phyloP scores from a whole-genome alignment of 768 basidiomycete genomes.

The Naematelia encephala region DNA sequence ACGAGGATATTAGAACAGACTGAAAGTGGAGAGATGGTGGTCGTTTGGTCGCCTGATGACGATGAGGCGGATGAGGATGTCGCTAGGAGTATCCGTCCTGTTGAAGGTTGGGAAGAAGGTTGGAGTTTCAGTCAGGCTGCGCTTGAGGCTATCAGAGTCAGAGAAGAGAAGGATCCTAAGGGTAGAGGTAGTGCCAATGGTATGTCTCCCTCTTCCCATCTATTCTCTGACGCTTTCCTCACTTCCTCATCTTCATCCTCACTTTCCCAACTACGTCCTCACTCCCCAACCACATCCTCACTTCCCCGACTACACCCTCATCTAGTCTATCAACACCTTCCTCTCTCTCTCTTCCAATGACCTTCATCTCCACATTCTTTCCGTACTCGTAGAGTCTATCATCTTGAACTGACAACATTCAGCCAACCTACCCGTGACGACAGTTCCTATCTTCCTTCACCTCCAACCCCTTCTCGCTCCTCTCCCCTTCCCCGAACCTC shows the following conservation, averaged over 20 bases:
- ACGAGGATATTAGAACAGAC: conserved; percentile 50
- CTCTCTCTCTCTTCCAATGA: neutral
- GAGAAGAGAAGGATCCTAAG: conserved; percentile 38
- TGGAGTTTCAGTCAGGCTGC: conserved; percentile 77
- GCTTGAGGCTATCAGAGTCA: conserved; percentile 27
- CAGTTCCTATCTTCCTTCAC: conserved; percentile 87
- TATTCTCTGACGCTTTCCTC: conserved; percentile 1
- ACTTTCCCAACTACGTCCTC: neutral
- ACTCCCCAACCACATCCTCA: neutral
- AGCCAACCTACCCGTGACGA: conserved; percentile 57
- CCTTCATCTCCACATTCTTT: conserved; percentile 57
- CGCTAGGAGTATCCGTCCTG: conserved; percentile 70
- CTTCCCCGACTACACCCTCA: neutral
- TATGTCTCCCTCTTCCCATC: conserved; percentile 1
- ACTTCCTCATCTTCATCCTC: neutral
- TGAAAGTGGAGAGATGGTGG: conserved; percentile 44
- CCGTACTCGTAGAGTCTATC: neutral
- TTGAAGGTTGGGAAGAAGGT: conserved; percentile 80
- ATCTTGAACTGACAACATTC: too few species aligned
- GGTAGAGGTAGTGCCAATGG: conserved; percentile 35
- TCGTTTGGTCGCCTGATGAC: conserved; percentile 38
- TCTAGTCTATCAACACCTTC: neutral
- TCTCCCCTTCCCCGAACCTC: conserved; percentile 54
- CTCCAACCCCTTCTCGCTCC: conserved; percentile 76
- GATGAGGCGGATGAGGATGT: conserved; percentile 36